A percentile compares a stretch with the other conserved stretches of the same genome.
These are phyloP conservation scores for Cercospora canescens DNA, from an alignment of 2,329 filamentous ascomycete species.

Conservation along the genomic window DNA sequence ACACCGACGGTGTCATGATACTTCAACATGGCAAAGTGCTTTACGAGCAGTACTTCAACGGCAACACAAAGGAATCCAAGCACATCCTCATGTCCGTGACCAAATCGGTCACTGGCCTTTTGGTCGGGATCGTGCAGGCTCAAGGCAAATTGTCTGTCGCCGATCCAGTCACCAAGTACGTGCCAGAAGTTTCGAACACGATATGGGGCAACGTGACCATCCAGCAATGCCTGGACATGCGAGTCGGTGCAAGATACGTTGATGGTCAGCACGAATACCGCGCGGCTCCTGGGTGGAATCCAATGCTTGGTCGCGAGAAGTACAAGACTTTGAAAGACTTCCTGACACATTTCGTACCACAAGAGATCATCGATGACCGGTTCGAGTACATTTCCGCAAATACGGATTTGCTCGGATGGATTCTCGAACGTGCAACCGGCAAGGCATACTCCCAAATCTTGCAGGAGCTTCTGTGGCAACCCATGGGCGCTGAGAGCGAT, in stretches of 20 bases:
- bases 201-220: conserved; percentile 24
- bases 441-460: conserved; percentile 22
- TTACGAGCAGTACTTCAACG: conserved; percentile 24
- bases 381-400: conserved; percentile 29
- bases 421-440: conserved; percentile 25
- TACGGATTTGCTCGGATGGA: conserved; percentile 29
- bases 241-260: conserved; percentile 20
- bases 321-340: conserved; percentile 22
- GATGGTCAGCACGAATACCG: conserved; percentile 26
- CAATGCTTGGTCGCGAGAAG: conserved; percentile 13
- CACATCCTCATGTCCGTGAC: conserved; percentile 31
- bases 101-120: conserved; percentile 26
- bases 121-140: conserved; percentile 23
- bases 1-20: conserved; percentile 28
- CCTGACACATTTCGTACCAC: conserved; percentile 19
- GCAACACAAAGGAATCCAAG: conserved; percentile 20
- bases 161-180: conserved; percentile 22
- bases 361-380: conserved; percentile 8
- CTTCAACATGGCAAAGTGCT: conserved; percentile 25
- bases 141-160: conserved; percentile 23
- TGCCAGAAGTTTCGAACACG: conserved; percentile 21
- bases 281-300: conserved; percentile 24
- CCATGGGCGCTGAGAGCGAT: conserved; percentile 28
- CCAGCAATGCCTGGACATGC: conserved; percentile 28
- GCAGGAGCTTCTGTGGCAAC: conserved; percentile 26